phyloP scores from a whole-genome alignment of 768 basidiomycete genomes.

The Leccinum uliginosum region DNA sequence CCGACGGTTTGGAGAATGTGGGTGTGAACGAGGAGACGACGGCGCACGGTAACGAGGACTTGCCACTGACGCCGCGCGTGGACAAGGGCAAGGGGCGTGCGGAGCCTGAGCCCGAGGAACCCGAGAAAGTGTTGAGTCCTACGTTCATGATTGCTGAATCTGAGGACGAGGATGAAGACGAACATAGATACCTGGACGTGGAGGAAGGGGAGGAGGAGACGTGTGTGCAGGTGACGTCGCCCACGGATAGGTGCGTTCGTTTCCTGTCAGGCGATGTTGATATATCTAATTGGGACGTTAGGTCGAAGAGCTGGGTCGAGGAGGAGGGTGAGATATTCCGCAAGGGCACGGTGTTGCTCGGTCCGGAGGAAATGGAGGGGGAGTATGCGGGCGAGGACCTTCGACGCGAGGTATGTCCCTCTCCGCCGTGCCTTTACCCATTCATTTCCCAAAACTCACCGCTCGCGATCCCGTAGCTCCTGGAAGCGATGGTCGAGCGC shows the following conservation, averaged over 20 bases:
- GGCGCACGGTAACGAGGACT: not conserved
- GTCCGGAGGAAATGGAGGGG: slow-evolving; percentile 83
- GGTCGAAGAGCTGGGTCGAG: slow-evolving; percentile 77
- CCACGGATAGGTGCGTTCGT: slow-evolving; percentile 44
- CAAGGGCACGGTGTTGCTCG: slow-evolving; percentile 77
- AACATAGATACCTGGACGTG: slow-evolving; percentile 28
- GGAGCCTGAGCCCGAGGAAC: slow-evolving; percentile 61
- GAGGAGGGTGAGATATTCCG: slow-evolving; percentile 98
- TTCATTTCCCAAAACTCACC: not conserved
- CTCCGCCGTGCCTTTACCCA: not conserved
- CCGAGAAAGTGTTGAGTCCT: slow-evolving; percentile 70
- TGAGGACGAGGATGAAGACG: slow-evolving; percentile 48
- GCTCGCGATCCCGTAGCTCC: slow-evolving; percentile 47
- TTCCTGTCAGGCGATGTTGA: not conserved
- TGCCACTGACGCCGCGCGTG: slow-evolving; percentile 54
- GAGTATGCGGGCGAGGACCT: slow-evolving; percentile 89
- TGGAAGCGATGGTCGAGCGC: slow-evolving; percentile 83
- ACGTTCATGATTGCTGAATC: slow-evolving; percentile 51
- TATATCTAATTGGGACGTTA: slow-evolving; percentile 19
- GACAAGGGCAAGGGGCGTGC: slow-evolving; percentile 81
- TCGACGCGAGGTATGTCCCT: slow-evolving; percentile 58
- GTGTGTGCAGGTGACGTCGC: slow-evolving; percentile 28
- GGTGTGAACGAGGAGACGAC: not conserved
- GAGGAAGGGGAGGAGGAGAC: slow-evolving; percentile 33
- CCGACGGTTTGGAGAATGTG: not conserved